phyloP scores from a whole-genome alignment of 805 yeast species.

The Metschnikowia orientalis region DNA sequence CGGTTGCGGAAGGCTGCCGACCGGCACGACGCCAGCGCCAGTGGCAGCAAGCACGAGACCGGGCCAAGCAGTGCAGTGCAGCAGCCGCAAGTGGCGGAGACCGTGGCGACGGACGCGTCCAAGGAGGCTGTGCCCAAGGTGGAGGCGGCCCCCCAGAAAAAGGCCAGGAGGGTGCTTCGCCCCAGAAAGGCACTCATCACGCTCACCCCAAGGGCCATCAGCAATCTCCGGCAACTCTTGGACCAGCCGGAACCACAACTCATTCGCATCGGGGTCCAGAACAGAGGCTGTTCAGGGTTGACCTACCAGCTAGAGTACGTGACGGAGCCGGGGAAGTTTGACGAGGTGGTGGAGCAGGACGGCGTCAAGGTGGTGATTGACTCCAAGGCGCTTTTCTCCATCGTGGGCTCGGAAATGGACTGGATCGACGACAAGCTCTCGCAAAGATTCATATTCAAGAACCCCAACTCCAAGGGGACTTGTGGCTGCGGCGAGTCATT shows the following conservation, averaged over 20 bases:
- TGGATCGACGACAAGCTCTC: conserved; percentile 93
- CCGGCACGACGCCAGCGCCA: conserved; percentile 1
- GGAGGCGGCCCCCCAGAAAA: conserved; percentile 8
- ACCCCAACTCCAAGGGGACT: conserved; percentile 96
- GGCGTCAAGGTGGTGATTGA: conserved; percentile 91
- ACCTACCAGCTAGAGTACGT: conserved; percentile 91
- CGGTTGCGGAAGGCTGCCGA: conserved; percentile 3
- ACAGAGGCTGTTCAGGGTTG: conserved; percentile 95
- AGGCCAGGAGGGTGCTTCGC: conserved; percentile 57
- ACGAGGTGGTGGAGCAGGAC: conserved; percentile 88
- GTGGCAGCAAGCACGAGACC: conserved; percentile 1
- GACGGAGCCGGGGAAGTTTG: conserved; percentile 86
- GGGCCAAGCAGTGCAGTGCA: conserved; percentile 5
- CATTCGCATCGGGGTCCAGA: conserved; percentile 89
- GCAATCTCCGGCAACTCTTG: conserved; percentile 62
- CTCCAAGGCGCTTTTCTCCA: conserved; percentile 91
- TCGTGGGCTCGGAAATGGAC: conserved; percentile 97
- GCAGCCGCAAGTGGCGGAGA: neutral
- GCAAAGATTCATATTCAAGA: conserved; percentile 84
- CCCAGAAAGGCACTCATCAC: conserved; percentile 91
- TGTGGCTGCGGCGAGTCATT: conserved; percentile 99
- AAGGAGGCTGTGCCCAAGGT: neutral
- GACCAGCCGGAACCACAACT: conserved; percentile 84
- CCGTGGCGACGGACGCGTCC: neutral
- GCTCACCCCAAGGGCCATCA: conserved; percentile 68